A percentile compares a stretch with the other conserved stretches of the same genome.
Evolutionary conservation across 345 rosid species (phyloP).

Genomic region (Populus euphratica): DNA sequence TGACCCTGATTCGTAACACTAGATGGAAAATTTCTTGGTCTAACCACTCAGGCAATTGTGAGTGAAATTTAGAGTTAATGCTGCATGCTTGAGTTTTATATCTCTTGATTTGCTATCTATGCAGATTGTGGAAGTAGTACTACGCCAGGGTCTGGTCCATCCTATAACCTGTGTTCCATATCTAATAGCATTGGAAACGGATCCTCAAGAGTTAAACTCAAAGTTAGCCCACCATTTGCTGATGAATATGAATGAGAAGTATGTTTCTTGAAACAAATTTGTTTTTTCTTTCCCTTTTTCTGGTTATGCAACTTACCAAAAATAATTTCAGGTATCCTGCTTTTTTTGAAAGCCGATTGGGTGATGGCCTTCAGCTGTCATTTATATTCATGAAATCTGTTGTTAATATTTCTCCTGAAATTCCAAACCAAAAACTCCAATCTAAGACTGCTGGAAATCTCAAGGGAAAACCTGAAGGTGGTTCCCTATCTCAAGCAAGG

Average conservation of each 20-base stretch:
- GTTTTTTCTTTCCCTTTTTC: not conserved
- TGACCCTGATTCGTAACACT: not conserved
- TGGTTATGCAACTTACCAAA: slow-evolving; percentile 21
- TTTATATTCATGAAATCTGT: slow-evolving; percentile 71
- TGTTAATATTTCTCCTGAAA: slow-evolving; percentile 36
- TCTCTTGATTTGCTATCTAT: not conserved
- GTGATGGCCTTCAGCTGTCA: slow-evolving; percentile 97
- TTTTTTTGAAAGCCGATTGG: slow-evolving; percentile 93
- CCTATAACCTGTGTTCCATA: slow-evolving; percentile 98
- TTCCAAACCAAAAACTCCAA: slow-evolving; percentile 41
- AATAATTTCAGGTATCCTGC: slow-evolving; percentile 80
- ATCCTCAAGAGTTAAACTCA: slow-evolving; percentile 86
- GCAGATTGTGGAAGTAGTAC: slow-evolving; percentile 97
- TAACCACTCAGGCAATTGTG: not conserved
- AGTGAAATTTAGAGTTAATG: not conserved
- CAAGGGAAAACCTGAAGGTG: slow-evolving; percentile 60
- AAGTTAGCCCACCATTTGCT: slow-evolving; percentile 97
- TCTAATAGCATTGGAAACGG: slow-evolving; percentile 97
- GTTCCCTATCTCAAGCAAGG: slow-evolving; percentile 78
- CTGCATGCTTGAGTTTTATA: not conserved
- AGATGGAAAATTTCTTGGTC: slow-evolving; percentile 2
- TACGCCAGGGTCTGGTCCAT: slow-evolving; percentile 99
- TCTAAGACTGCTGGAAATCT: slow-evolving; percentile 50
- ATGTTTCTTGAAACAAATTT: slow-evolving; percentile 19
- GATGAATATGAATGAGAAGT: slow-evolving; percentile 99